Evolutionary conservation across 257 asterid genomes (phyloP).

Genomic region (Lycium barbarum): DNA sequence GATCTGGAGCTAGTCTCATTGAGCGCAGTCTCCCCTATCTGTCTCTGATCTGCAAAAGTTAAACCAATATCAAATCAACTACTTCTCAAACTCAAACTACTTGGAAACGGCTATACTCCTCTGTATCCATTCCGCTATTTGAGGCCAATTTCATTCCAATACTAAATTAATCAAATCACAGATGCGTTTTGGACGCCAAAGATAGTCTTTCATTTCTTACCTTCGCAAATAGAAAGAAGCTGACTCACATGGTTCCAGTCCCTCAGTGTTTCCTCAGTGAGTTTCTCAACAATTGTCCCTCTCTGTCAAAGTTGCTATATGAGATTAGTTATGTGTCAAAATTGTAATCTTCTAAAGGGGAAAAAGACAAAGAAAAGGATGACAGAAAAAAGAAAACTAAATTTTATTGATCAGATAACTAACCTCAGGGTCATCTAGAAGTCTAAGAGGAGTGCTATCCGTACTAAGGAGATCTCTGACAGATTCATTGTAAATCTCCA

Average conservation of each 20-base stretch:
- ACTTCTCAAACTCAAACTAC: background rate
- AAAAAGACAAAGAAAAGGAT: too few relatives aligned
- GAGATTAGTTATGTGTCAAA: slow-evolving; percentile 19
- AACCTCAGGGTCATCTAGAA: slow-evolving; percentile 97
- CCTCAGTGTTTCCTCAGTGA: slow-evolving; percentile 77
- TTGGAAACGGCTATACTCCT: background rate
- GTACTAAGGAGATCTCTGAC: slow-evolving; percentile 86
- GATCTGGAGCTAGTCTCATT: slow-evolving; percentile 97
- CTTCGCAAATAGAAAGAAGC: slow-evolving; percentile 87
- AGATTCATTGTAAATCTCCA: slow-evolving; percentile 96
- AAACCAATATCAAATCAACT: background rate
- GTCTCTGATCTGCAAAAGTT: slow-evolving; percentile 80
- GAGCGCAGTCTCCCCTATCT: slow-evolving; percentile 88
- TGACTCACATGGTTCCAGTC: slow-evolving; percentile 81
- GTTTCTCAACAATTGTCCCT: slow-evolving; percentile 93
- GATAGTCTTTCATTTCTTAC: slow-evolving; percentile 40
- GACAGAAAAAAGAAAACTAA: background rate
- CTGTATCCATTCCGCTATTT: background rate
- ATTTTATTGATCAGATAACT: slow-evolving; percentile 18
- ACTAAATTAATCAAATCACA: background rate
- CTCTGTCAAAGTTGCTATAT: slow-evolving; percentile 50
- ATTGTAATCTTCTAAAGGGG: too few relatives aligned
- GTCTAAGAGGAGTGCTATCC: slow-evolving; percentile 77
- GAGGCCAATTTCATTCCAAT: background rate
- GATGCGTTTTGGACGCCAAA: background rate